phyloP scores from a whole-genome alignment of 2,329 filamentous ascomycete species.

The Monosporascus cannonballus region DNA sequence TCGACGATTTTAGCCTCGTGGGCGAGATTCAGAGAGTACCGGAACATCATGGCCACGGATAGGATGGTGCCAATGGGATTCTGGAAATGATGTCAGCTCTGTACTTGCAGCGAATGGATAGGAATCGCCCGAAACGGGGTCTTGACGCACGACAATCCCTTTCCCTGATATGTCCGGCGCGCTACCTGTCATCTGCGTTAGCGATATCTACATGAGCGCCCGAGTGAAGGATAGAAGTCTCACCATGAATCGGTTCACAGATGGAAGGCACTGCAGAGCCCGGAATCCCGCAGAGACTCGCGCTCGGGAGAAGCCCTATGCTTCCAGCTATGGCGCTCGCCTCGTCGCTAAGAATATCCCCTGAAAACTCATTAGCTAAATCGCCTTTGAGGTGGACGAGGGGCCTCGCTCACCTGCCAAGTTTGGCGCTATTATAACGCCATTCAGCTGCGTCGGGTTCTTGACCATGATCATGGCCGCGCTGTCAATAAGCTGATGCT shows the following conservation, averaged over 20 bases:
- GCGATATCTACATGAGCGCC: no score
- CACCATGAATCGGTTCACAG: constrained; percentile 71
- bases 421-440: constrained; percentile 27
- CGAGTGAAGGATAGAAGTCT: no score
- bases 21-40: constrained; percentile 61
- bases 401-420: no score
- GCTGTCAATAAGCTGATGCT: constrained; percentile 42
- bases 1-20: constrained; percentile 59
- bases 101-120: constrained; percentile 26
- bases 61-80: constrained; percentile 51
- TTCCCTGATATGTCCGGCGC: constrained; percentile 71
- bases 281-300: constrained; percentile 36
- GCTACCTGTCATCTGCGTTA: constrained; percentile 16
- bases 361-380: constrained; percentile 37
- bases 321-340: constrained; percentile 40
- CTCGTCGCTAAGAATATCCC: constrained; percentile 40
- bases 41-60: constrained; percentile 67
- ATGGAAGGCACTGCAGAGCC: constrained; percentile 49
- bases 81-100: constrained; percentile 60
- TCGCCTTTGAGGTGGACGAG: no score
- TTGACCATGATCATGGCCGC: constrained; percentile 42
- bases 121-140: no score
- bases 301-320: constrained; percentile 39
- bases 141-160: no score
- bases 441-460: constrained; percentile 40